These are phyloP conservation scores for Alternaria viburni DNA, from an alignment of 2,329 filamentous ascomycete genomes.

Conservation along the genomic window DNA sequence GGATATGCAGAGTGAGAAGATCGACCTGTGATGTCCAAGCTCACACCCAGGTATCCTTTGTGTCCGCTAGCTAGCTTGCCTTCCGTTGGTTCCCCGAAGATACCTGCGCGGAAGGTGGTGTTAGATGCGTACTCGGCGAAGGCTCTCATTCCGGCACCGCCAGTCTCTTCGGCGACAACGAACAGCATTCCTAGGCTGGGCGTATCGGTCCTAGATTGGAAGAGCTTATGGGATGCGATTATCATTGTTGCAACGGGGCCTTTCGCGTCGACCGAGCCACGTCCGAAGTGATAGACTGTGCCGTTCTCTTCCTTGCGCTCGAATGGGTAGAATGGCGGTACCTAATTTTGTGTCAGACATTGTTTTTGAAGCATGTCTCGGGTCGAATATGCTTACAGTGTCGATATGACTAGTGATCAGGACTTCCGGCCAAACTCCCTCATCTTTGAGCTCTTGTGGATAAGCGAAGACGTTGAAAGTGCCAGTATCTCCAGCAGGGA, in stretches of 20 bases:
- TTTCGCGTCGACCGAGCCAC: constrained; percentile 70
- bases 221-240: constrained; percentile 64
- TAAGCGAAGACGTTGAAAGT: constrained; percentile 81
- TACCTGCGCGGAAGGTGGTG: constrained; percentile 67
- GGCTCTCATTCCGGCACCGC: constrained; percentile 77
- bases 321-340: constrained; percentile 71
- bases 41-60: constrained; percentile 77
- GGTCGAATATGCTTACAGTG: constrained; percentile 48
- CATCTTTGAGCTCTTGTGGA: constrained; percentile 41
- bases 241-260: constrained; percentile 71
- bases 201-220: constrained; percentile 51
- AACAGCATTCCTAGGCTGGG: constrained; percentile 56
- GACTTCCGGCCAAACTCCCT: constrained; percentile 57
- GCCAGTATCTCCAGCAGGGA: constrained; percentile 44
- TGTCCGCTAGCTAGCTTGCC: constrained; percentile 85
- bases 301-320: constrained; percentile 55
- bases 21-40: constrained; percentile 71
- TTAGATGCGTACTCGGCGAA: constrained; percentile 45
- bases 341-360: constrained; percentile 9
- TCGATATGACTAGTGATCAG: constrained; percentile 84
- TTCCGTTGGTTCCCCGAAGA: constrained; percentile 93
- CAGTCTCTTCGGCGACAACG: constrained; percentile 80
- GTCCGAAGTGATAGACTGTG: constrained; percentile 63
- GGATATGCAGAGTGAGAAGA: constrained; percentile 90
- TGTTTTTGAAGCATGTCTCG: not conserved